Evolutionary conservation across 805 yeast genomes (phyloP).

Genomic region (Yarrowia sp.): DNA sequence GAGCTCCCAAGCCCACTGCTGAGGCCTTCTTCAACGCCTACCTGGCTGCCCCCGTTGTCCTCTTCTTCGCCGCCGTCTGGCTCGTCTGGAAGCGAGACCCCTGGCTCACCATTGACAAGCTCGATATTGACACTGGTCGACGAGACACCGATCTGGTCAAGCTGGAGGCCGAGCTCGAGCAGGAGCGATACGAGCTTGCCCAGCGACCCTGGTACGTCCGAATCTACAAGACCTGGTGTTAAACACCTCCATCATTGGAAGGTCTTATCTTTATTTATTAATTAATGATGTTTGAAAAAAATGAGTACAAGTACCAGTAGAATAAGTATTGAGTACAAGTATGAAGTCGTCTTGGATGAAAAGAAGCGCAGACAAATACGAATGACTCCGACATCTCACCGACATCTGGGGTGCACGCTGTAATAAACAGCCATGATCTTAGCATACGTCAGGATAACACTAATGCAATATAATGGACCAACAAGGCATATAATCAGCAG

Average conservation of each 20-base stretch:
- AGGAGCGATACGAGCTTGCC: slow-evolving; percentile 56
- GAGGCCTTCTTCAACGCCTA: slow-evolving; percentile 57
- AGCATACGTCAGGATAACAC: no score
- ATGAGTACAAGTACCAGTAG: background rate
- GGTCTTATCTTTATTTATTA: slow-evolving; percentile 1
- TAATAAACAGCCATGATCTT: no score
- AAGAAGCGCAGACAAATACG: no score
- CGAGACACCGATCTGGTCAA: slow-evolving; percentile 56
- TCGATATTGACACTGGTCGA: slow-evolving; percentile 70
- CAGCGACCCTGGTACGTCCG: slow-evolving; percentile 59
- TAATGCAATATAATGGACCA: no score
- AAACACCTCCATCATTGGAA: slow-evolving; percentile 39
- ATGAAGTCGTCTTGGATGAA: no score
- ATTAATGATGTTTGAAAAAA: slow-evolving; percentile 6
- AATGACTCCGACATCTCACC: no score
- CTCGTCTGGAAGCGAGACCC: slow-evolving; percentile 55
- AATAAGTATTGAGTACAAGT: no score
- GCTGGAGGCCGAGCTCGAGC: slow-evolving; percentile 59
- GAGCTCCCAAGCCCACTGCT: slow-evolving; percentile 51
- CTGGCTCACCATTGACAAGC: slow-evolving; percentile 57
- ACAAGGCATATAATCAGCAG: no score
- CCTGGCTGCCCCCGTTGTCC: slow-evolving; percentile 54
- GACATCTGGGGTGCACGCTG: no score
- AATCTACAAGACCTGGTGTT: slow-evolving; percentile 57
- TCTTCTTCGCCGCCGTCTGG: slow-evolving; percentile 58